Evolutionary conservation across 1,284 basidiomycete species (phyloP).

Genomic region (Papiliotrema terrestris): DNA sequence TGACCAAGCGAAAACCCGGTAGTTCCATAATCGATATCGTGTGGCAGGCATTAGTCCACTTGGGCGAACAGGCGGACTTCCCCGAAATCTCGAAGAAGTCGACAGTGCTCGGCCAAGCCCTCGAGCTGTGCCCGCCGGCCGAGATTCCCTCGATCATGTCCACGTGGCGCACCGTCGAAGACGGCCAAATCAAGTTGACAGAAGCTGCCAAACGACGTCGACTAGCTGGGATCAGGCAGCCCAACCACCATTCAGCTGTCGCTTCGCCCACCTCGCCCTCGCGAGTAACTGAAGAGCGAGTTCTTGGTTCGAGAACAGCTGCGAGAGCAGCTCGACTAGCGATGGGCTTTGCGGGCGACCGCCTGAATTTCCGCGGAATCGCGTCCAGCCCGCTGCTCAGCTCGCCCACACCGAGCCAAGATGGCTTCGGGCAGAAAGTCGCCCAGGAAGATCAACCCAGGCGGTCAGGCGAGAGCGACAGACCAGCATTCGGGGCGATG

Average conservation of each 20-base stretch:
- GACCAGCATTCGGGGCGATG: constrained; percentile 15
- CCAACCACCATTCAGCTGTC: neutral
- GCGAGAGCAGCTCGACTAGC: constrained; percentile 43
- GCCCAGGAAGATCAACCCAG: neutral
- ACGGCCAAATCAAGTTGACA: constrained; percentile 27
- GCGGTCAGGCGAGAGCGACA: constrained; percentile 3
- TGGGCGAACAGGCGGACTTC: constrained; percentile 75
- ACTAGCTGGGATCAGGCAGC: constrained; percentile 12
- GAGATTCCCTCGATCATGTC: constrained; percentile 67
- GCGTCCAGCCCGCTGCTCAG: neutral
- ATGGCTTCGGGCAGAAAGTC: neutral
- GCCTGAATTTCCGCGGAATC: constrained; percentile 5
- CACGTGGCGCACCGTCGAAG: constrained; percentile 61
- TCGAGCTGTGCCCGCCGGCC: constrained; percentile 82
- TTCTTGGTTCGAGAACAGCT: constrained; percentile 43
- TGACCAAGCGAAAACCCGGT: constrained; percentile 29
- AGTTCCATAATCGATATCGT: constrained; percentile 50
- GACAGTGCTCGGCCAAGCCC: constrained; percentile 69
- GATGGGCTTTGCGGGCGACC: constrained; percentile 18
- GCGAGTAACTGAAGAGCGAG: constrained; percentile 23
- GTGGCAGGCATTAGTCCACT: constrained; percentile 34
- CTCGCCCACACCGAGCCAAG: neutral
- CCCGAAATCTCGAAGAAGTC: constrained; percentile 64
- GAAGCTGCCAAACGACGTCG: constrained; percentile 25
- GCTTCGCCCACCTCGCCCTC: neutral